Conservation (phyloP, 202 grass and related monocot genomes). For the Sporobolus alterniflorus region DNA sequence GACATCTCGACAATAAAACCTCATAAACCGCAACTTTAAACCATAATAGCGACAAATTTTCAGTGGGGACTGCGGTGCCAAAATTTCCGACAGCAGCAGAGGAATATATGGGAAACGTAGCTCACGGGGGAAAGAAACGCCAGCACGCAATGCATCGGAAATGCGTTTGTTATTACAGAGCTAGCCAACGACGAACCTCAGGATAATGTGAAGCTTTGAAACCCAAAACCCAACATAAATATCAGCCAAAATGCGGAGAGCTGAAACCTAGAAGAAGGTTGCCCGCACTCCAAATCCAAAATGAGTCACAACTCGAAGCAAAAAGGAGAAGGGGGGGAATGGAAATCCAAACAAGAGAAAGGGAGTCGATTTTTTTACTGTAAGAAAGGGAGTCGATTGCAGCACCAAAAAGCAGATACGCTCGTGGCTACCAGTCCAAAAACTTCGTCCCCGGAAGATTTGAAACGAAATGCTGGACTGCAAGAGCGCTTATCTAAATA, state of each 20-base stretch:
- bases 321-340: background rate
- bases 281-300: background rate
- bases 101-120: background rate
- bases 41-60: background rate
- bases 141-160: constrained; percentile 9
- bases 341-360: background rate
- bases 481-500: background rate
- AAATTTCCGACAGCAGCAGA: constrained; percentile 1
- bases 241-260: background rate
- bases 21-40: background rate
- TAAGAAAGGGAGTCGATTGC: background rate
- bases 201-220: background rate
- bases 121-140: background rate
- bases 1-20: background rate
- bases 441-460: background rate
- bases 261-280: background rate
- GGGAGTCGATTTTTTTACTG: background rate
- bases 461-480: background rate
- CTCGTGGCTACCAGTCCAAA: background rate
- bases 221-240: constrained; percentile 1
- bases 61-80: background rate
- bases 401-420: background rate
- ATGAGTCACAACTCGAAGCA: background rate
- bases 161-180: background rate
- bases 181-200: background rate